A percentile compares a stretch with the other conserved stretches of the same genome.
Conservation (phyloP, 129 eudicot genomes). For the Saposhnikovia divaricata region DNA sequence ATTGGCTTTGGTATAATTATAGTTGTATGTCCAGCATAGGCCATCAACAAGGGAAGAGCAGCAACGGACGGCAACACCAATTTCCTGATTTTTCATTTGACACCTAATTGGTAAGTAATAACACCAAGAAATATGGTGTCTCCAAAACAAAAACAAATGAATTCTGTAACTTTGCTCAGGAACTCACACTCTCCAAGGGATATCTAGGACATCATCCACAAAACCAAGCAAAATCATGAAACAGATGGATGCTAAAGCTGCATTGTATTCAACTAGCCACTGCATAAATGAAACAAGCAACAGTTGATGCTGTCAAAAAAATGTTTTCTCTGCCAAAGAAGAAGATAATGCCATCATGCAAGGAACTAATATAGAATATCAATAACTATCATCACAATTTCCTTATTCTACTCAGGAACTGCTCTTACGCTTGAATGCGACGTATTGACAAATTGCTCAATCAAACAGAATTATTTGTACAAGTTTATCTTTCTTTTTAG, state of each 20-base stretch:
- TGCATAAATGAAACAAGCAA: slow-evolving; percentile 32
- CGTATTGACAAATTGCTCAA: background rate
- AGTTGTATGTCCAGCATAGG: slow-evolving; percentile 97
- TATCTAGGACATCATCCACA: slow-evolving; percentile 93
- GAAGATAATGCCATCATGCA: background rate
- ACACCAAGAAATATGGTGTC: slow-evolving; percentile 7
- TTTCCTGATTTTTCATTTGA: slow-evolving; percentile 61
- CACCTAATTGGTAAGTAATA: slow-evolving; percentile 5
- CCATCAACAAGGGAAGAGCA: slow-evolving; percentile 97
- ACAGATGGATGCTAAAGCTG: slow-evolving; percentile 95
- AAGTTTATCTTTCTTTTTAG: background rate
- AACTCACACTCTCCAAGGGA: slow-evolving; percentile 99
- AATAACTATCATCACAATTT: background rate
- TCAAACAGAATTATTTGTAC: background rate
- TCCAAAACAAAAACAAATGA: background rate
- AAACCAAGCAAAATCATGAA: slow-evolving; percentile 95
- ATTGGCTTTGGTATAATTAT: slow-evolving; percentile 94
- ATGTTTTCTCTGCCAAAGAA: background rate
- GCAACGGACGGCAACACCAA: slow-evolving; percentile 79
- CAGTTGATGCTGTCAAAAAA: background rate
- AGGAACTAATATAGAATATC: background rate
- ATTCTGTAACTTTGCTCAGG: slow-evolving; percentile 4
- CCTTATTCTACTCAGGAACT: background rate
- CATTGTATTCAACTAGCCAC: slow-evolving; percentile 99
- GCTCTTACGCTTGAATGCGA: background rate